Evolutionary conservation across 805 yeast species (phyloP), one percentile per base, ranked within the genome.

Genomic region (Wickerhamomyces mucosus): DNA sequence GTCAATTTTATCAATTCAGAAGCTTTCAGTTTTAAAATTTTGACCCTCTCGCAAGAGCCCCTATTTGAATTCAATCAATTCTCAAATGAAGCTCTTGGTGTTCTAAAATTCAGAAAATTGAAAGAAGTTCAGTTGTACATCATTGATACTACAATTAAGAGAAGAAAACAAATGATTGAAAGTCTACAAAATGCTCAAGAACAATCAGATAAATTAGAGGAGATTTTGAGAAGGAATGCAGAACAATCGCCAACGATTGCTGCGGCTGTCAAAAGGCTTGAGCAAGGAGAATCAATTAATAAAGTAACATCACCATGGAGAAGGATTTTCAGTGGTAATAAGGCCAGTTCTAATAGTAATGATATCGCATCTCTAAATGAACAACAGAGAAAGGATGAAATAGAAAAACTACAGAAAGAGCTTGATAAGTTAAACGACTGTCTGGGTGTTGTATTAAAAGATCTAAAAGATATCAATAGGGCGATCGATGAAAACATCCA

Each of bases 51-150:
- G 12, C 62, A 58, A 37, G 69, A 64, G 35, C 65, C 65, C 11
- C 38, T 56, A 1, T 42, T 45, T 14, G 65, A 63, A 33, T 41
- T 64, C 23, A 37, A 52, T 19, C 53, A 56, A 18, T 47, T 55
- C 16, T 39, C 63, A 2, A 45, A 43, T 16, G 63, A 56, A 22
- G 44, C 60, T 2, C 38, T 57, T 7, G 48, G 55, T 21, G 76
- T 83, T 3, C 54, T 74, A 16, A 72, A 70, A 40, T 84, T 72
- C 50, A 71, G 82, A 34, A 65, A 67, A 32, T 58, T 69, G 41
- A 75, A 77, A 41, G 67, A 67, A 13, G 50, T 67, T 21, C 83
- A 76, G 47, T 58, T 61, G 25, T 53, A 56, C 35, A 62, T 63
- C 10, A 55, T 65, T 8, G 56, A 56, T 31, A 52, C 56, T 15